Conservation (phyloP, 768 basidiomycete genomes). For the Leccinum truebloodii region DNA sequence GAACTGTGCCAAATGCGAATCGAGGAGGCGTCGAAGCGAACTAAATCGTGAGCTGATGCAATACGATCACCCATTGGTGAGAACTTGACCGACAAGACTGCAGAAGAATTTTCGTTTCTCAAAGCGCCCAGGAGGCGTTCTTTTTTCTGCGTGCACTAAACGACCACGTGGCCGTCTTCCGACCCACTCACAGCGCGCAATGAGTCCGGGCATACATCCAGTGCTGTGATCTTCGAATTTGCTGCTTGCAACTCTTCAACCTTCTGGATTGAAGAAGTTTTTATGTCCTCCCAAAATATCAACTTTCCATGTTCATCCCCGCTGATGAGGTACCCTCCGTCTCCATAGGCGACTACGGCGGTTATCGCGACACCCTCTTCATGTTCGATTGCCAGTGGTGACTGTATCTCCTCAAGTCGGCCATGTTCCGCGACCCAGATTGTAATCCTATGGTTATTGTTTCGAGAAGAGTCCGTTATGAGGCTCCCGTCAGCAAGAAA, state of each 20-base stretch:
- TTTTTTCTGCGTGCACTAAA: not conserved
- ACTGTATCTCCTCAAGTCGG: not conserved
- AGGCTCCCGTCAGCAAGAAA: not conserved
- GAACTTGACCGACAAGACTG: constrained; percentile 18
- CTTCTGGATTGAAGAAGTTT: not conserved
- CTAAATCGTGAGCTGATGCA: not conserved
- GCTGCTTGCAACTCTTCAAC: not conserved
- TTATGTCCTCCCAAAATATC: not conserved
- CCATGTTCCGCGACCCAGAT: not conserved
- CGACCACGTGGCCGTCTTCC: not conserved
- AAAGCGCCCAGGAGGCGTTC: constrained; percentile 5
- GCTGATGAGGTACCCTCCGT: not conserved
- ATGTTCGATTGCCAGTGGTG: not conserved
- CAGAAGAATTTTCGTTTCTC: not conserved
- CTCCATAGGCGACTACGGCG: not conserved
- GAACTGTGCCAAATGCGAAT: constrained; percentile 17
- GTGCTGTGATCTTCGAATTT: not conserved
- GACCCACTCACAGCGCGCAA: not conserved
- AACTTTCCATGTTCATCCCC: not conserved
- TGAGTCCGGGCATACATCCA: not conserved
- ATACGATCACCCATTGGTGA: constrained; percentile 15
- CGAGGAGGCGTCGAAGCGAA: not conserved
- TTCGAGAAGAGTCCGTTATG: not conserved
- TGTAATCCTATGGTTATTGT: not conserved
- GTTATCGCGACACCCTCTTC: not conserved